Percentiles rank a stretch among this genome's conserved stretches.
These are phyloP conservation scores for Paramecium primaurelia DNA, from an alignment of 73 alveolate species.

Conservation along the genomic window DNA sequence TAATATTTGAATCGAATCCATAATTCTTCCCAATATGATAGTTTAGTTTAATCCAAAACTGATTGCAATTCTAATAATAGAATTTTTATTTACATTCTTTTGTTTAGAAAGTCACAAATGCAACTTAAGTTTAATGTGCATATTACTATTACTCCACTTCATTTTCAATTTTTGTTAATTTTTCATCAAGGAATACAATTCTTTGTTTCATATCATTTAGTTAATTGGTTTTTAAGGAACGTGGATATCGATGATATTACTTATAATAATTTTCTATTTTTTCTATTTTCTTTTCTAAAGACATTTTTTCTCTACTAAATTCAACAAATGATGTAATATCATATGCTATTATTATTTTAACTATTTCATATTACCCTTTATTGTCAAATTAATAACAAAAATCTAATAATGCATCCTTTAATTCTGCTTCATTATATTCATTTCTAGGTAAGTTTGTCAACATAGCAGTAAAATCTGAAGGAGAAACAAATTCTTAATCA, in stretches of 20 bases:
- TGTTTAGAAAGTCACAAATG: conserved; percentile 35
- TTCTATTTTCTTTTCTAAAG: neutral
- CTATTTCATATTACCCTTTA: neutral
- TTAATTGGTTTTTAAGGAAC: neutral
- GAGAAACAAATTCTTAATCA: neutral
- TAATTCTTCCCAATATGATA: neutral
- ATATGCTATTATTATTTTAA: neutral
- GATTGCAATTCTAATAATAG: neutral
- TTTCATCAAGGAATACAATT: neutral
- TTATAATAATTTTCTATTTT: neutral
- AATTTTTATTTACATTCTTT: neutral
- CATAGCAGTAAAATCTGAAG: conserved; percentile 38
- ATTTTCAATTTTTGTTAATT: neutral
- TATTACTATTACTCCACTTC: neutral
- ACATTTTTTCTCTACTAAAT: neutral
- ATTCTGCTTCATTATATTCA: conserved; percentile 24
- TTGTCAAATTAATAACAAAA: neutral
- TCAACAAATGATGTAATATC: neutral
- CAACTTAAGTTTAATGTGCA: neutral
- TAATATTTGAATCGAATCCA: neutral
- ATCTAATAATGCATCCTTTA: neutral
- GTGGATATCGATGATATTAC: neutral
- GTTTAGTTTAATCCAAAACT: neutral
- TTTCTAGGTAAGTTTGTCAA: neutral
- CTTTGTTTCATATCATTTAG: neutral